These are phyloP conservation scores for Vararia minispora DNA, from an alignment of 768 basidiomycete genomes.

Conservation along the genomic window DNA sequence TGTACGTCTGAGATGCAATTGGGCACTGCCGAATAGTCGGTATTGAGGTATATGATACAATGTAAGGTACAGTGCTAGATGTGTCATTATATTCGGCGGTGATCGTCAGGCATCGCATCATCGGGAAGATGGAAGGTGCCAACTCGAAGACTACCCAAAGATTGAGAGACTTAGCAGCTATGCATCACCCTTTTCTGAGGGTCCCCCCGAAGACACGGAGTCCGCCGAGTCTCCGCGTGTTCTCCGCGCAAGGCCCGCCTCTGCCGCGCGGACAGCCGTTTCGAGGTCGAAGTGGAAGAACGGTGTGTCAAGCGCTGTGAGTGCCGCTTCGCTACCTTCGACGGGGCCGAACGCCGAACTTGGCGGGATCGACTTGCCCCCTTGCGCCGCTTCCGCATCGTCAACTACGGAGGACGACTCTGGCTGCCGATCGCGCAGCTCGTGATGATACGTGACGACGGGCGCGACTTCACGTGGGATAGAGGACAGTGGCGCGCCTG, in stretches of 20 bases:
- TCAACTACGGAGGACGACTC: constrained; percentile 11
- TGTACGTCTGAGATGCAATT: too few species aligned
- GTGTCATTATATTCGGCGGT: too few species aligned
- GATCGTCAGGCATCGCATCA: too few species aligned
- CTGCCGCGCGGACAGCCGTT: constrained; percentile 21
- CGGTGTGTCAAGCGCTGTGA: constrained; percentile 50
- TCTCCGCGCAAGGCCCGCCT: constrained; percentile 12
- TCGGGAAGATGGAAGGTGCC: too few species aligned
- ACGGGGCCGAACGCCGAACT: constrained; percentile 8
- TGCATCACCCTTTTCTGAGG: too few species aligned
- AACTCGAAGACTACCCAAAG: too few species aligned
- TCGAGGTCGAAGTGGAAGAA: constrained; percentile 73
- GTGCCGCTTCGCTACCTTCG: constrained; percentile 8
- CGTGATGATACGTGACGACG: constrained; percentile 55
- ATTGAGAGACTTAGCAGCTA: too few species aligned
- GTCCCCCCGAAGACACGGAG: too few species aligned
- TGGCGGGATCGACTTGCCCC: not conserved
- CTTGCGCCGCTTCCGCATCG: constrained; percentile 2
- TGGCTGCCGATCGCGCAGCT: constrained; percentile 12
- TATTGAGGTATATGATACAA: constrained; percentile 1
- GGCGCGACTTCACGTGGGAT: constrained; percentile 58
- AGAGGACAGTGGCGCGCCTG: constrained; percentile 34
- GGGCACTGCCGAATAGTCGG: too few species aligned
- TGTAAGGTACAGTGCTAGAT: not conserved
- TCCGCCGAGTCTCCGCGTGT: too few species aligned